These are phyloP conservation scores for Plasmopara halstedii DNA, from an alignment of 352 stramenopile genomes.

Conservation along the genomic window DNA sequence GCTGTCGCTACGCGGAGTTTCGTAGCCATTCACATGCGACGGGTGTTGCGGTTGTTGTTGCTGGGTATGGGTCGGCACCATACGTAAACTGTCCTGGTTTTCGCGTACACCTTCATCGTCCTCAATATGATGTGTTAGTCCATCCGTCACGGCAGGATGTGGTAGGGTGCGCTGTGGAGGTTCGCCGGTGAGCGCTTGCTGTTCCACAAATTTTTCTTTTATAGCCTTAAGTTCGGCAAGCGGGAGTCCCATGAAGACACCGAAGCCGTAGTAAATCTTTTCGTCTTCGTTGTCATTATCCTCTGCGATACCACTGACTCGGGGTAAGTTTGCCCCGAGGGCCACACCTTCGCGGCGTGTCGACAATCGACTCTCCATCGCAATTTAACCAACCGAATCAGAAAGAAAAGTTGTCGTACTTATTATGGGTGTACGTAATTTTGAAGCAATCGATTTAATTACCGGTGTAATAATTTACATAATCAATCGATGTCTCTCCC, in stretches of 20 bases:
- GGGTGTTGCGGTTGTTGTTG: not conserved
- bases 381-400: slow-evolving; percentile 4
- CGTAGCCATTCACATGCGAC: slow-evolving; percentile 10
- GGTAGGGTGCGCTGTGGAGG: slow-evolving; percentile 7
- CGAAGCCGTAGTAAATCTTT: slow-evolving; percentile 86
- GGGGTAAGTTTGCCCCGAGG: slow-evolving; percentile 12
- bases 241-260: slow-evolving; percentile 82
- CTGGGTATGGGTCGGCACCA: slow-evolving; percentile 7
- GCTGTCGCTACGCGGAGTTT: slow-evolving; percentile 6
- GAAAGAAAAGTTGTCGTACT: no score
- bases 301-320: slow-evolving; percentile 23
- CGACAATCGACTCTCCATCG: slow-evolving; percentile 38
- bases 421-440: no score
- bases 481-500: no score
- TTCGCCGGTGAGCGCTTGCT: slow-evolving; percentile 32
- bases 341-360: slow-evolving; percentile 16
- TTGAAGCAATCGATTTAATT: no score
- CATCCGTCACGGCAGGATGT: slow-evolving; percentile 7
- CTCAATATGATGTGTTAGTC: slow-evolving; percentile 11
- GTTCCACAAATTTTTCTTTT: slow-evolving; percentile 70
- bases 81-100: slow-evolving; percentile 11
- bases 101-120: slow-evolving; percentile 19
- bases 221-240: slow-evolving; percentile 79
- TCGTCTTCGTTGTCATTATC: slow-evolving; percentile 72
- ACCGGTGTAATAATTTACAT: no score